Conservation (phyloP, 1,139 yeast genomes). For the Saccharomyces uvarum region DNA sequence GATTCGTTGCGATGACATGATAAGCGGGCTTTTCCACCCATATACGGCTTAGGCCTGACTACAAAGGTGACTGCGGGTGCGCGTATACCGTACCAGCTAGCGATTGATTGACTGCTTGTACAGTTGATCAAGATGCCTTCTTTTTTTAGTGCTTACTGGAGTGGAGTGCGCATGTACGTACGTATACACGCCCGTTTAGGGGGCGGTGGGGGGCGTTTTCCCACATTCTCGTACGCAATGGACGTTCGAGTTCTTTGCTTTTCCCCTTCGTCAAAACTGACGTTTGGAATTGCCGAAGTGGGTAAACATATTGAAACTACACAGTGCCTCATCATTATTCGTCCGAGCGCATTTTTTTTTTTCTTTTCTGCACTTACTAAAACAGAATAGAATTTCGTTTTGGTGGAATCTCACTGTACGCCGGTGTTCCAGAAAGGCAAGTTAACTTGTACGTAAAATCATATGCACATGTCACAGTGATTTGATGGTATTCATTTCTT, state of each 20-base stretch:
- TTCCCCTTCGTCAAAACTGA: not conserved
- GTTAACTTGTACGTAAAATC: not conserved
- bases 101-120: not conserved
- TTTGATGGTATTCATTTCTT: not conserved
- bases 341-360: not conserved
- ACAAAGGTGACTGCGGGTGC: not conserved
- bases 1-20: slow-evolving; percentile 1
- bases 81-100: not conserved
- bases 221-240: not conserved
- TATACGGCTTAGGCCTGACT: not conserved
- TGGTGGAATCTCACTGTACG: not conserved
- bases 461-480: not conserved
- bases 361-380: not conserved
- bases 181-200: not conserved
- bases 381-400: not conserved
- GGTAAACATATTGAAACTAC: not conserved
- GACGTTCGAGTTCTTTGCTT: not conserved
- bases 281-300: not conserved
- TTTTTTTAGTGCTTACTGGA: not conserved
- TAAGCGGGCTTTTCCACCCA: not conserved
- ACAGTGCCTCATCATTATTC: not conserved
- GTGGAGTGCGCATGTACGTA: not conserved
- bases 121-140: not conserved
- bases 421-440: not conserved
- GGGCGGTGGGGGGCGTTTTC: not conserved